A percentile compares a stretch with the other conserved stretches of the same genome.
Evolutionary conservation across 495 filamentous ascomycete genomes (phyloP).

Genomic region (Aspergillus bertholletiae): DNA sequence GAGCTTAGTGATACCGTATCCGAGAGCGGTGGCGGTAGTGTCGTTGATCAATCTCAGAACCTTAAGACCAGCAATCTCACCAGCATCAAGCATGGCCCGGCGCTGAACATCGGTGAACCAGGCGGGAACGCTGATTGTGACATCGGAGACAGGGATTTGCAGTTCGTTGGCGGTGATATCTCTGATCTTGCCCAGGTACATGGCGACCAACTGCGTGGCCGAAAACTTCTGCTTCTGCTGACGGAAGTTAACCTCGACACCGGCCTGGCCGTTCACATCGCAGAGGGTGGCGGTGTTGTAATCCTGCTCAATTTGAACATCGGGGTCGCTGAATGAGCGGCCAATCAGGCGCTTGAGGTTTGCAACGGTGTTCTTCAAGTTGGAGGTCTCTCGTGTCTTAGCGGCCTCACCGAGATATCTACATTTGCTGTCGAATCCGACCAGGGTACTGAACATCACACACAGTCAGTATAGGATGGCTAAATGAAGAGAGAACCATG

Average conservation of each 20-base stretch:
- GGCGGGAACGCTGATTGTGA: constrained; percentile 89
- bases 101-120: constrained; percentile 98
- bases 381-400: constrained; percentile 98
- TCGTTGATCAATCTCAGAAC: constrained; percentile 94
- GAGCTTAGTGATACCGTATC: constrained; percentile 95
- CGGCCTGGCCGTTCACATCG: constrained; percentile 89
- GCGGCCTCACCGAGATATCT: constrained; percentile 92
- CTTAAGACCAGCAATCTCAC: constrained; percentile 93
- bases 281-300: constrained; percentile 84
- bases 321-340: constrained; percentile 80
- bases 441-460: constrained; percentile 64
- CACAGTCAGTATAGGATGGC: constrained; percentile 30
- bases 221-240: constrained; percentile 93
- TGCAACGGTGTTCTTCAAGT: constrained; percentile 96
- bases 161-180: constrained; percentile 82
- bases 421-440: constrained; percentile 90
- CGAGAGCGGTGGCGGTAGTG: constrained; percentile 92
- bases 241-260: constrained; percentile 90
- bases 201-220: constrained; percentile 84
- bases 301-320: constrained; percentile 86
- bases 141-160: constrained; percentile 87
- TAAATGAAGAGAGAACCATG: background rate
- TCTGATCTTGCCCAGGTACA: constrained; percentile 94
- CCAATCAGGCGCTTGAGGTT: constrained; percentile 90
- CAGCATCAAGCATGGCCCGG: constrained; percentile 82